Evolutionary conservation across 805 yeast genomes (phyloP).

Genomic region (Candida oleophila): DNA sequence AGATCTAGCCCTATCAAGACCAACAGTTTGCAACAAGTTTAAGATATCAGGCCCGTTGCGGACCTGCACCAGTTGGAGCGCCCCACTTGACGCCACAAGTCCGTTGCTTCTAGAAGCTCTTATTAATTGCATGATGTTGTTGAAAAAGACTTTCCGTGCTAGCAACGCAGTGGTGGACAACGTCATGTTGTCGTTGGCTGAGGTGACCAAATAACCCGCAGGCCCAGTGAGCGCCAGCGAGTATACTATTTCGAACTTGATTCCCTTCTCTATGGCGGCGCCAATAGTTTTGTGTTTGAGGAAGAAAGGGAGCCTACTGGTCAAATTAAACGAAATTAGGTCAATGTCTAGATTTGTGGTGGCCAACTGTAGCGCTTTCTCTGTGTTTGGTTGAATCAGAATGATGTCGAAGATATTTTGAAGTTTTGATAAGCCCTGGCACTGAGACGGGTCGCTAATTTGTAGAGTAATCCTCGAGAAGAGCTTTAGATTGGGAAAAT

Average conservation of each 20-base stretch:
- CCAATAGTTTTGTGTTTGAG: slow-evolving; percentile 83
- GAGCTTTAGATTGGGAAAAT: slow-evolving; percentile 37
- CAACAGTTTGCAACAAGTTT: slow-evolving; percentile 65
- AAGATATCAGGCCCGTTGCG: slow-evolving; percentile 69
- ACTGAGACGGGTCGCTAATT: slow-evolving; percentile 74
- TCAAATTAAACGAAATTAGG: slow-evolving; percentile 69
- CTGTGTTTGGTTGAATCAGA: slow-evolving; percentile 78
- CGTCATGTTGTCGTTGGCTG: slow-evolving; percentile 15
- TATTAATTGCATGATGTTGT: slow-evolving; percentile 70
- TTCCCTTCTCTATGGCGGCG: slow-evolving; percentile 79
- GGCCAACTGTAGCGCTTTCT: slow-evolving; percentile 73
- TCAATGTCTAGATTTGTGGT: slow-evolving; percentile 79
- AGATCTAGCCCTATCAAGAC: slow-evolving; percentile 64
- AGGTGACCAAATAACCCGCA: slow-evolving; percentile 23
- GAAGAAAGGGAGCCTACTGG: slow-evolving; percentile 66
- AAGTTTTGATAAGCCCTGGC: slow-evolving; percentile 56
- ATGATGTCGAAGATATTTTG: slow-evolving; percentile 66
- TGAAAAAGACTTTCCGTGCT: slow-evolving; percentile 60
- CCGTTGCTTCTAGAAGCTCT: slow-evolving; percentile 84
- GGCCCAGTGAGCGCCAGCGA: slow-evolving; percentile 47
- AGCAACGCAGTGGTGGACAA: slow-evolving; percentile 27
- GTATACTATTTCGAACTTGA: slow-evolving; percentile 78
- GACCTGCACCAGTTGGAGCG: slow-evolving; percentile 51
- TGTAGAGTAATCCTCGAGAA: slow-evolving; percentile 74
- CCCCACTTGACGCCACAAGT: slow-evolving; percentile 76